Evolutionary conservation across 148 eudicot genomes (phyloP), one percentile per base, ranked within the genome.

Genomic region (Dianthus caryophyllus): DNA sequence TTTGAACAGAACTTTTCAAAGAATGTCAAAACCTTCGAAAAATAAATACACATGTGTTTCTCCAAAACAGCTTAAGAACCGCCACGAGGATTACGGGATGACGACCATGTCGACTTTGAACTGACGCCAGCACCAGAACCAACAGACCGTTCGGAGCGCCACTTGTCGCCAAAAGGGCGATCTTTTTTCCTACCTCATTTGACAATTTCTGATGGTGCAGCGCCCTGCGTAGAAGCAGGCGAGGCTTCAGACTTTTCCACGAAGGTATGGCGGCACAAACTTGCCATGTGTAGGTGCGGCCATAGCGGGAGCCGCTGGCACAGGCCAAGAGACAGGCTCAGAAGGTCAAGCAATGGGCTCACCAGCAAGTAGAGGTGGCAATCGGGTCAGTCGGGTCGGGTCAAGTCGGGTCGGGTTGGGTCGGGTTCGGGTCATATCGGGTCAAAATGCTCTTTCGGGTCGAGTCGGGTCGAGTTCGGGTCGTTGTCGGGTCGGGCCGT

Each of bases 251-350:
- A n/a, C 50, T 25, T 21, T 70, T 54, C 30, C 65, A 9, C 80
- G 64, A 43, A 64, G 67, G 73, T 74, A 77, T 46, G 65, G 74
- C n/a, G 96, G 98, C 68, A 90, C 96, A 52, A 84, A 94, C 64
- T 79, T 90, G 17, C 82, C 89, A 44, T 84, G 49, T 13, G 85
- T 31, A 7, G 87, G 44, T 9, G 11, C 78, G 14, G 84, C 73
- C 2, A 81, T 22, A 0, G 76, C 76, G 12, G 76, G 76, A 3
- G 82, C 52, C 38, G 30, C 84, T 15, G 74, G 50, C 33, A 26
- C 70, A 26, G 74, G 66, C 61, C 78, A 64, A n/a, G 70, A 49
- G 49, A 61, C 44, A 18, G 81, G 69, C 41, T 71, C 82, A 33
- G 79, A 74, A 64, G 75, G 26, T 1, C 73, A 77, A 46, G 79